Conservation (phyloP, 169 alveolate species). For the Ichthyophthirius multifiliis region DNA sequence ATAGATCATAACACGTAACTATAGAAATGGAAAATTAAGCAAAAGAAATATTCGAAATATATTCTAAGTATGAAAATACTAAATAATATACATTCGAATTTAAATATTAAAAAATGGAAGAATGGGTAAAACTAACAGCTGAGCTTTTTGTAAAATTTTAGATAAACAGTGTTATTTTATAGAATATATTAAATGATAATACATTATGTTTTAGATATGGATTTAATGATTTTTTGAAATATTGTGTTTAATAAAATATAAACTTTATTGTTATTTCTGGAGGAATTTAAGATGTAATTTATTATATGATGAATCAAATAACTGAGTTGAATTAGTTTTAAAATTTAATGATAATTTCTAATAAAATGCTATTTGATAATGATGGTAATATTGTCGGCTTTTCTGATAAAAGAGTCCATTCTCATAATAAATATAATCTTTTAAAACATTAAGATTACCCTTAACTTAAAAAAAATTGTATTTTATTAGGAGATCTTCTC, state of each 20-base stretch:
- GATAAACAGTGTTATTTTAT: background rate
- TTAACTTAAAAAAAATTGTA: background rate
- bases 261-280: background rate
- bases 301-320: background rate
- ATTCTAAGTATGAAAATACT: background rate
- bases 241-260: background rate
- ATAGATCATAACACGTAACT: background rate
- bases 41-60: background rate
- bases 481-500: background rate
- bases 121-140: background rate
- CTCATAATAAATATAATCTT: background rate
- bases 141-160: background rate
- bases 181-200: background rate
- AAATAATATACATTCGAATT: background rate
- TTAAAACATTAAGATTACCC: background rate
- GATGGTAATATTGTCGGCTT: background rate
- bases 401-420: background rate
- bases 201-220: background rate
- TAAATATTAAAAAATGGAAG: background rate
- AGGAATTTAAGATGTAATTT: conserved; percentile 1
- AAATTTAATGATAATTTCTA: background rate
- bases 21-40: background rate
- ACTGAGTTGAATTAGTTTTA: background rate
- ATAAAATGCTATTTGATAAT: background rate
- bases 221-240: background rate